Evolutionary conservation across 106 monocot genomes (phyloP), one percentile per base, ranked within the genome.

Genomic region (Gastrodia elata): DNA sequence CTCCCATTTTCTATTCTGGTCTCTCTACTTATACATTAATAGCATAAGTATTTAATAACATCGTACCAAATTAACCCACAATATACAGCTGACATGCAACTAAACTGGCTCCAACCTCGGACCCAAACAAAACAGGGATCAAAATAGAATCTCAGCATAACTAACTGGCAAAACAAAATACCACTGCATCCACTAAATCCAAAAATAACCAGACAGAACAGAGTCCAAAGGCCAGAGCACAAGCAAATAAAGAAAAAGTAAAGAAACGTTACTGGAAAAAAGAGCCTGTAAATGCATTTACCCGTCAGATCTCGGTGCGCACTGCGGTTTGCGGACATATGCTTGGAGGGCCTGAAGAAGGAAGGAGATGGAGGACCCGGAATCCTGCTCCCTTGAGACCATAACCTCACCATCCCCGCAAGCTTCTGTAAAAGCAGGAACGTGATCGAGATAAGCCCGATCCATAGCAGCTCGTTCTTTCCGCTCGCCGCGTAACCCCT

Each of bases 281-380:
- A 49, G 5, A n/a, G 20, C 1, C 20, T n/a, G 7, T 2, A 8
- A 52, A 52, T 4, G 7, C n/a, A 52, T 52, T 5, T 22, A 52
- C 52, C 52, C 6, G 22, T 52, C 52, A 52, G 20, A 52, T 52
- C 22, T 22, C 22, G 52, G 22, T 22, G 22, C 18, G 64, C 68
- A 2, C 52, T 73, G 55, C 75, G 55, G 6, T 41, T 30, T 9
- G 77, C 37, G n/a, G n/a, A n/a, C 39, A 77, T 25, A 65, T 38
- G 36, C 61, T 24, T 75, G 16, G 65, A 59, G 64, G 73, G 77
- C 39, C 80, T 76, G 35, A 39, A 16, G 38, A 56, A 78, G 73
- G n/a, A 84, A 78, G 20, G 76, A 74, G 8, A 76, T 1, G 84
- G 83, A 2, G 88, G 85, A 26, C 91, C 88, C 0, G 88, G 88